phyloP scores from a whole-genome alignment of 129 eudicot genomes.

The Centaurea solstitialis region DNA sequence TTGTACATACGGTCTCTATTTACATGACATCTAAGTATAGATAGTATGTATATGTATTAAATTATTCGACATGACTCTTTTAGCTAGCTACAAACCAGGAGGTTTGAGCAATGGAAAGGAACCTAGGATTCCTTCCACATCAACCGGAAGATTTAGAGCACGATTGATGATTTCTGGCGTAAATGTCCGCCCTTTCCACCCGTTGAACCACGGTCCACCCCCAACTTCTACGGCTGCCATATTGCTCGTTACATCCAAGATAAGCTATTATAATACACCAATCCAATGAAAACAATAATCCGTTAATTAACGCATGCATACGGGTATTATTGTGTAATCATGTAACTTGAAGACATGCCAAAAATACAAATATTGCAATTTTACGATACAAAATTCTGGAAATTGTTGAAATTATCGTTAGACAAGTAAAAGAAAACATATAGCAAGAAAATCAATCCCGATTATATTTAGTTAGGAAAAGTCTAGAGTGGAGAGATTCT shows the following conservation, averaged over 20 bases:
- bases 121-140: conserved; percentile 69
- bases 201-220: conserved; percentile 97
- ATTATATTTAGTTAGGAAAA: too few relatives aligned
- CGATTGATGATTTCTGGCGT: conserved; percentile 74
- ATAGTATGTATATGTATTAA: not conserved
- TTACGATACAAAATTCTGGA: too few relatives aligned
- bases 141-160: conserved; percentile 72
- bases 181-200: conserved; percentile 75
- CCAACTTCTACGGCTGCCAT: conserved; percentile 99
- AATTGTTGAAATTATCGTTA: too few relatives aligned
- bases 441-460: too few relatives aligned
- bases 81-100: conserved; percentile 58
- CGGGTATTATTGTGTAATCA: too few relatives aligned
- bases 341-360: too few relatives aligned
- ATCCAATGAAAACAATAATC: not conserved
- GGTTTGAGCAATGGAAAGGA: conserved; percentile 81
- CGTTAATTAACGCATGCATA: too few relatives aligned
- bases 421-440: too few relatives aligned
- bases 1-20: not conserved
- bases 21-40: not conserved
- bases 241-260: conserved; percentile 85
- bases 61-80: too few relatives aligned
- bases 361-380: too few relatives aligned
- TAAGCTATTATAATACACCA: conserved; percentile 47
- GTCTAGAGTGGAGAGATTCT: too few relatives aligned